Percentiles rank a stretch among this genome's conserved stretches.
phyloP scores from a whole-genome alignment of 2,329 filamentous ascomycete species.

The Neofusicoccum cordaticola region DNA sequence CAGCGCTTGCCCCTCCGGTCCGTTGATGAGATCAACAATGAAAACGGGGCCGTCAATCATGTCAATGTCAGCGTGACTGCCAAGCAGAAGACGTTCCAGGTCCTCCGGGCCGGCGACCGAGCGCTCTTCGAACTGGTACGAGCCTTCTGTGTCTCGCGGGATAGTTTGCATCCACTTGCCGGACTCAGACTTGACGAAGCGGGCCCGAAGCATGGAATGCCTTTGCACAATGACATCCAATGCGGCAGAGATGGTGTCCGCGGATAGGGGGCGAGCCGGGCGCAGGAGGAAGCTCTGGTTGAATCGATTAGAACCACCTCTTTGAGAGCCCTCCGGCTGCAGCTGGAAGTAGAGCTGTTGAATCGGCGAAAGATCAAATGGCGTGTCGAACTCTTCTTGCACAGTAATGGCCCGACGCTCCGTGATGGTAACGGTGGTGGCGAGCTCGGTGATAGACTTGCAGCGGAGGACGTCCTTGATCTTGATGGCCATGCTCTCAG shows the following conservation, averaged over 20 bases:
- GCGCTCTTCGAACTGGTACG: background rate
- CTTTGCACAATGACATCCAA: conserved; percentile 27
- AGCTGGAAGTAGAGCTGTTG: conserved; percentile 33
- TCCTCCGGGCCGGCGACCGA: background rate
- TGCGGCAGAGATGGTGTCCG: conserved; percentile 26
- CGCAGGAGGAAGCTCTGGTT: conserved; percentile 35
- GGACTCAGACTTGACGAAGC: conserved; percentile 25
- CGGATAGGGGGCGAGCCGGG: conserved; percentile 26
- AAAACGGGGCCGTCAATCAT: conserved; percentile 1
- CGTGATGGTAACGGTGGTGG: background rate
- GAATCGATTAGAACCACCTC: conserved; percentile 27
- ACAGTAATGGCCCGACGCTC: background rate
- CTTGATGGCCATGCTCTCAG: background rate
- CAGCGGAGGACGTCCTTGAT: conserved; percentile 1
- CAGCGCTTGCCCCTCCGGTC: background rate
- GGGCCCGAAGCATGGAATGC: conserved; percentile 34
- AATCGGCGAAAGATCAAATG: conserved; percentile 32
- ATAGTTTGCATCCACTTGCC: conserved; percentile 32
- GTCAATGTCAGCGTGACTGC: background rate
- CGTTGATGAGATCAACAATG: background rate
- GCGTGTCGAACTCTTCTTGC: conserved; percentile 29
- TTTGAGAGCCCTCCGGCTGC: conserved; percentile 26
- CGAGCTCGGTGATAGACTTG: background rate
- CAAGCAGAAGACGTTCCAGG: background rate
- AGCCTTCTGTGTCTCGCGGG: background rate